Base-by-base conservation (phyloP, 768 basidiomycete genomes). In the Boletus rufocinnamomeus region DNA sequence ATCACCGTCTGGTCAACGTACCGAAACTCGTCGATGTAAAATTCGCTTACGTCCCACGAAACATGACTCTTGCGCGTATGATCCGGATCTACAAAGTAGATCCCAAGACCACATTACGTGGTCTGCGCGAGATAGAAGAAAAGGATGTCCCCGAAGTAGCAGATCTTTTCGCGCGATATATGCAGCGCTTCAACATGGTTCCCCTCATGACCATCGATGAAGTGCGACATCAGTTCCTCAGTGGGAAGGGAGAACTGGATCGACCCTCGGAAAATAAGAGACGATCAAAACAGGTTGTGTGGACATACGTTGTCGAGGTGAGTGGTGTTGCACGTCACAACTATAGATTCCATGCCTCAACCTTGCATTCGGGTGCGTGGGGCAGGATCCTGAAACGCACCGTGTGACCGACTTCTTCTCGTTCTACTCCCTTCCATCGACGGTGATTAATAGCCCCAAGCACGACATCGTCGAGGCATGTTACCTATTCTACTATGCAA, bases 401-500 rank as follows among this genome's bases (percentile, higher is more conserved):
- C 81, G 82, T 60, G 88, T 99, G 66, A 98, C 96, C 2, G 97
- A 99, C 75, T 91, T 95, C 69, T 89, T 98, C 75, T 95, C 96
- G 10, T 96, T 98, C 79, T 99, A 97, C 73, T 91, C 91, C 16
- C 84, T 99, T 25, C 96, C 97, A 1, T 98, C 96, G 6, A 91
- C 93, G 2, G 86, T 98, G 60, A 93, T 98, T 70, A 82, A 84
- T 52, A 85, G 84, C 63, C 60, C 79, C n/a, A 90, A 87, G 63
- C 76, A 94, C 69, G 79, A 82, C 21, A 66, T 84, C 30, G 82
- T 99, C 41, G 88, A 99, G 64, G 96, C 95, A 1, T 96, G 93
- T 13, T 99, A 98, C 75, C 80, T 98, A 25, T 98, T 85, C 74
- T 98, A 98, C 76, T 98, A 98, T 68, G 97, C 93, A 21, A 88